Evolutionary conservation across 495 filamentous ascomycete species (phyloP).

Genomic region (Rostrohypoxylon terebratum): DNA sequence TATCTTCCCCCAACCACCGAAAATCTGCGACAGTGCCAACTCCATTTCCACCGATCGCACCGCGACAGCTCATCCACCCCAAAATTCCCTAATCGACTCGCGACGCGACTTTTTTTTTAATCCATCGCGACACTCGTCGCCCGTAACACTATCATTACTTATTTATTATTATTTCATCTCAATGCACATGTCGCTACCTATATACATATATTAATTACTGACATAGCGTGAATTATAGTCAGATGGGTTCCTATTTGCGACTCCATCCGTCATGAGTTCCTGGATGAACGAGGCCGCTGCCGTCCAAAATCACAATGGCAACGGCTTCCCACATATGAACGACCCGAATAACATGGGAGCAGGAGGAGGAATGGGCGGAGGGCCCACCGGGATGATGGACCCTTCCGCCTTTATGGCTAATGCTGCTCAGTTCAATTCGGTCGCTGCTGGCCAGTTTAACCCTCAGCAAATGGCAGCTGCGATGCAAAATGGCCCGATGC

Average conservation of each 20-base stretch:
- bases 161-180: slow-evolving; percentile 49
- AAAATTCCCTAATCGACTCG: slow-evolving; percentile 52
- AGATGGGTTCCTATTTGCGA: slow-evolving; percentile 60
- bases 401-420: slow-evolving; percentile 65
- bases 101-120: slow-evolving; percentile 63
- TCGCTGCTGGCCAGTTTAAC: slow-evolving; percentile 58
- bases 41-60: slow-evolving; percentile 51
- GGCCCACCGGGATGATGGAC: slow-evolving; percentile 62
- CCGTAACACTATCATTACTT: slow-evolving; percentile 56
- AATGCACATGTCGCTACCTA: slow-evolving; percentile 47
- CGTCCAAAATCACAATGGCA: slow-evolving; percentile 80
- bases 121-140: slow-evolving; percentile 62
- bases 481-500: slow-evolving; percentile 86
- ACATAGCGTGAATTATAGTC: slow-evolving; percentile 58
- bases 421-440: slow-evolving; percentile 64
- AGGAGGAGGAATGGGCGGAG: slow-evolving; percentile 44
- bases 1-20: slow-evolving; percentile 45
- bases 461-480: slow-evolving; percentile 72
- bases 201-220: slow-evolving; percentile 55
- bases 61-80: slow-evolving; percentile 34
- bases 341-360: slow-evolving; percentile 63
- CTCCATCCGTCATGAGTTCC: slow-evolving; percentile 75
- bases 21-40: slow-evolving; percentile 43
- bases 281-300: slow-evolving; percentile 83
- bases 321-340: slow-evolving; percentile 74